Evolutionary conservation across 1,139 yeast genomes (phyloP), one percentile per base, ranked within the genome.

Genomic region (Yamadazyma dushanensis): DNA sequence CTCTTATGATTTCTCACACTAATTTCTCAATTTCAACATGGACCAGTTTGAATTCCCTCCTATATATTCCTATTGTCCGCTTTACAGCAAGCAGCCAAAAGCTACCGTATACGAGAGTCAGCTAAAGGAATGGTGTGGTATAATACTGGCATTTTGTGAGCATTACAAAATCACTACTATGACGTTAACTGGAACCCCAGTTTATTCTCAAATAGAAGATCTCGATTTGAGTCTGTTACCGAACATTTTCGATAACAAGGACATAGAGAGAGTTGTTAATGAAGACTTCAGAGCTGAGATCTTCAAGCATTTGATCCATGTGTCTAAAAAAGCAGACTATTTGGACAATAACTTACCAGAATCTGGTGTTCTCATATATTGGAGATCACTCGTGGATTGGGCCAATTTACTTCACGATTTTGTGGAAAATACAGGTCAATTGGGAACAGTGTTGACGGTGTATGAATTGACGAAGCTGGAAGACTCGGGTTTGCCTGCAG

Each of bases 1-100:
- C n/a, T n/a, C n/a, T n/a, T n/a, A n/a, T n/a, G n/a, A n/a, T n/a
- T n/a, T n/a, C n/a, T n/a, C n/a, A n/a, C n/a, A n/a, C n/a, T n/a
- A n/a, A n/a, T n/a, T n/a, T n/a, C n/a, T n/a, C n/a, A 25, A 4
- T 25, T 15, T 5, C 26, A 7, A n/a, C 4, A 41, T 39, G 43
- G 43, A 36, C n/a, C 43, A 34, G 13, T 61, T 55, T 44, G 47
- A 57, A 36, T 82, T 80, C 51, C 96, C 96, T 6, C 69, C 80
- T 34, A 85, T 90, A 27, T 87, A 88, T 59, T 69, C 82, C 28
- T 92, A 88, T 59, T 97, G 97, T 6, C 98, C 98, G 0, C 77
- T 92, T 49, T 92, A 83, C 62, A 92, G 97, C 5, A 72, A 79
- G 41, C 98, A 92, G 59, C 89, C 94, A 24, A 92, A 92, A 51